Percentiles rank a stretch among this genome's conserved stretches.
Evolutionary conservation across 2,329 filamentous ascomycete species (phyloP).

Genomic region (Penicillium glabrum): DNA sequence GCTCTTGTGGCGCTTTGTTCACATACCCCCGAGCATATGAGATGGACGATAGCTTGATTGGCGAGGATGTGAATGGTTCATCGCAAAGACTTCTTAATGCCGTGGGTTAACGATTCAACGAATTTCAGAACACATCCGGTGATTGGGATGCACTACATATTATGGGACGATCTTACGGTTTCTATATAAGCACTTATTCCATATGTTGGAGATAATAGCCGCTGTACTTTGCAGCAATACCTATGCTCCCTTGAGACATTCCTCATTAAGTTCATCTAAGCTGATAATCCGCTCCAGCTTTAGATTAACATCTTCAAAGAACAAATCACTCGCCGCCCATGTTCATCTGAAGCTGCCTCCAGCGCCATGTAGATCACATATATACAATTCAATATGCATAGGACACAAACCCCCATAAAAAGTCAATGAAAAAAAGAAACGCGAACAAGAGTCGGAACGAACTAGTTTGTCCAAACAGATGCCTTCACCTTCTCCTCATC

Average conservation of each 20-base stretch:
- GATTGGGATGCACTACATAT: constrained; percentile 5
- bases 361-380: constrained; percentile 8
- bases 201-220: not conserved
- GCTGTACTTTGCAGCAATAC: not conserved
- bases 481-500: constrained; percentile 72
- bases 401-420: not conserved
- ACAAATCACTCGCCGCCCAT: not conserved
- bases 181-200: not conserved
- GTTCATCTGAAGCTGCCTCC: not conserved
- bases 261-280: not conserved
- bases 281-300: not conserved
- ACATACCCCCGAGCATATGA: not conserved
- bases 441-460: not conserved
- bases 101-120: constrained; percentile 22
- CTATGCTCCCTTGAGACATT: not conserved
- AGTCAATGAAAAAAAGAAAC: not conserved
- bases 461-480: constrained; percentile 76
- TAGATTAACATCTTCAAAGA: not conserved
- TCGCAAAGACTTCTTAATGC: constrained; percentile 9
- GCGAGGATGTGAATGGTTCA: not conserved
- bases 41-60: not conserved
- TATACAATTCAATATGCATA: constrained; percentile 11
- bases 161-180: not conserved
- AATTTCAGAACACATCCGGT: constrained; percentile 14
- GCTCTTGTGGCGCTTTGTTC: not conserved